These are phyloP conservation scores for Hypoxylon perforatum DNA, from an alignment of 495 filamentous ascomycete genomes.

Conservation along the genomic window DNA sequence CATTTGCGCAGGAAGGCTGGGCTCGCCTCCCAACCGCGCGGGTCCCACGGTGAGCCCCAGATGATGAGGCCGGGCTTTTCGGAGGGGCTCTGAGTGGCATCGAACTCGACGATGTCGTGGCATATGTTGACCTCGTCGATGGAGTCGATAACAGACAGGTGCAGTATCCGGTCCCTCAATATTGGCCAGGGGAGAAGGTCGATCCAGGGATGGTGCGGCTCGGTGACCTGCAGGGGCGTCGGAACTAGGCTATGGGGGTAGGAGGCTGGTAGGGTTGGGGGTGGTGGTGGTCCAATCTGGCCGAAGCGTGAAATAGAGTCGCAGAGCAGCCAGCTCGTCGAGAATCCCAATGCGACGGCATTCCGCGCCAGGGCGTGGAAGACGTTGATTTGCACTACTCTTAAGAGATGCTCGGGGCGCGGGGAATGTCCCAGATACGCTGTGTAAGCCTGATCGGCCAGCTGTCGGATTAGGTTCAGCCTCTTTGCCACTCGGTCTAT, in stretches of 20 bases:
- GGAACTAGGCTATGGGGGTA: conserved; percentile 32
- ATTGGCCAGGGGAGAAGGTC: conserved; percentile 48
- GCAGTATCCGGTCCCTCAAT: conserved; percentile 49
- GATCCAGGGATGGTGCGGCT: conserved; percentile 51
- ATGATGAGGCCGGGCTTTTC: conserved; percentile 47
- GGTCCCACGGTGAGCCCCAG: conserved; percentile 56
- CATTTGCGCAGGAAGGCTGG: conserved; percentile 52
- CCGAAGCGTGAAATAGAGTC: conserved; percentile 39
- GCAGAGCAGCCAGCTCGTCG: conserved; percentile 25
- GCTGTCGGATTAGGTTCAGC: too few species aligned
- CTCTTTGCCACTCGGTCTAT: too few species aligned
- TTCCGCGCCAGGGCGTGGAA: conserved; percentile 49
- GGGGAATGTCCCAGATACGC: too few species aligned
- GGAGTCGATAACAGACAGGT: conserved; percentile 25
- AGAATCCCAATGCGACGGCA: conserved; percentile 42
- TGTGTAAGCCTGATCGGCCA: too few species aligned
- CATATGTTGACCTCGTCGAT: conserved; percentile 56
- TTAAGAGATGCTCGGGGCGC: too few species aligned
- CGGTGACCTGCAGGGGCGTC: conserved; percentile 44
- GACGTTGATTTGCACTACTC: conserved; percentile 54
- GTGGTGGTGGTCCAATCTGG: conserved; percentile 30
- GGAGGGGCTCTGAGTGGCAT: too few species aligned
- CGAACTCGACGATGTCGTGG: conserved; percentile 44
- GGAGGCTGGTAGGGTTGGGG: conserved; percentile 25
- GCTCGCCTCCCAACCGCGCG: conserved; percentile 53